Evolutionary conservation across 1,284 basidiomycete genomes (phyloP).

Genomic region (Boletus sp.): DNA sequence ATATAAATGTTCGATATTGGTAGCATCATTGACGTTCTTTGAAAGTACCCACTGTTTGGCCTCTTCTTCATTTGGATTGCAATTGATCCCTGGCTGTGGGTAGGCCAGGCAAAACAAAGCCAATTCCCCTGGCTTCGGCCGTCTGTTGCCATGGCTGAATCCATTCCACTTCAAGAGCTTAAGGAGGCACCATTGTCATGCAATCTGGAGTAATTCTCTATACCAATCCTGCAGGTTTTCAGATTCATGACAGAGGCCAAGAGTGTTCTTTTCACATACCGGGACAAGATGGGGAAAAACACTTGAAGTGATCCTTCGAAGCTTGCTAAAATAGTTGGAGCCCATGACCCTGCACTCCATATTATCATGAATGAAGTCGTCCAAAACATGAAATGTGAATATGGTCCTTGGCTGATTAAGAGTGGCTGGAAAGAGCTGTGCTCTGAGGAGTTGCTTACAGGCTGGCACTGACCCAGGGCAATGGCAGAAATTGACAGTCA

Average conservation of each 20-base stretch:
- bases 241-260: too few relatives aligned
- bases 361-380: slow-evolving; percentile 33
- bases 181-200: slow-evolving; percentile 9
- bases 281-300: slow-evolving; percentile 25
- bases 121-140: slow-evolving; percentile 3
- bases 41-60: neutral
- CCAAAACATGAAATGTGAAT: slow-evolving; percentile 35
- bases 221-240: slow-evolving; percentile 9
- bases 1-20: neutral
- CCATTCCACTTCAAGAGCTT: slow-evolving; percentile 13
- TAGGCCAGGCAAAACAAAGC: slow-evolving; percentile 21
- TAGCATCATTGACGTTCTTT: too few relatives aligned
- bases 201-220: slow-evolving; percentile 11
- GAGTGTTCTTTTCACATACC: neutral
- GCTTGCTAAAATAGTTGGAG: slow-evolving; percentile 32
- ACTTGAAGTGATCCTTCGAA: slow-evolving; percentile 30
- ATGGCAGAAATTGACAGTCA: neutral
- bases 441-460: too few relatives aligned
- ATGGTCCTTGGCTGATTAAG: slow-evolving; percentile 23
- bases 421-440: neutral
- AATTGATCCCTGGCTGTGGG: slow-evolving; percentile 21
- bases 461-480: neutral
- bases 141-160: neutral
- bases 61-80: neutral
- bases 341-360: slow-evolving; percentile 33